Percentiles rank a stretch among this genome's conserved stretches.
These are phyloP conservation scores for Fusarium udum DNA, from an alignment of 2,329 filamentous ascomycete genomes.

Conservation along the genomic window DNA sequence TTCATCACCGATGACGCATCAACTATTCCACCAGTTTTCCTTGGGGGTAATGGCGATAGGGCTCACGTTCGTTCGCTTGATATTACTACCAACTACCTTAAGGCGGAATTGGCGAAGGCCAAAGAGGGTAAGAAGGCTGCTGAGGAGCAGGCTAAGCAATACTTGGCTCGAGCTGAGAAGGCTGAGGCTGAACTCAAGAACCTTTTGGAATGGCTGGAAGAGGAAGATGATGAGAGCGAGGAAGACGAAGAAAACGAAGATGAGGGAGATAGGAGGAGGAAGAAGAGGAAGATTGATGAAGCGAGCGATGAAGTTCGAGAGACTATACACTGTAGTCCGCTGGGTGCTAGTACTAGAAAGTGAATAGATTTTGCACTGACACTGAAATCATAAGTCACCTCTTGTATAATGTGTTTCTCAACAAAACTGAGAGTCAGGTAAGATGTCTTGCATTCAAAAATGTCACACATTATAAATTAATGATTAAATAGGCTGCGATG, in stretches of 20 bases:
- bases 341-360: not conserved
- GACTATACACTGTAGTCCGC: not conserved
- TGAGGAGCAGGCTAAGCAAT: not conserved
- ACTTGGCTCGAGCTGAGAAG: not conserved
- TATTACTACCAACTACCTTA: too few species aligned
- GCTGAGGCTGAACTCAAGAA: not conserved
- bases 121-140: not conserved
- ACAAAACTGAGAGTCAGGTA: fast-evolving
- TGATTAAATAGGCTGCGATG: not conserved
- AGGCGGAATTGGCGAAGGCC: too few species aligned
- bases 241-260: not conserved
- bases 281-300: not conserved
- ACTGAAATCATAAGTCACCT: fast-evolving
- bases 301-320: not conserved
- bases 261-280: not conserved
- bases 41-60: not conserved
- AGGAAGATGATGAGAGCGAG: fast-evolving
- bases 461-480: fast-evolving
- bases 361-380: not conserved
- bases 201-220: not conserved
- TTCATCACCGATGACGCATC: not conserved
- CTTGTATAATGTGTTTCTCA: fast-evolving
- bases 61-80: not conserved
- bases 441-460: fast-evolving
- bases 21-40: not conserved